Conservation (phyloP, 2,329 filamentous ascomycete species). For the Fusarium anthophilum region DNA sequence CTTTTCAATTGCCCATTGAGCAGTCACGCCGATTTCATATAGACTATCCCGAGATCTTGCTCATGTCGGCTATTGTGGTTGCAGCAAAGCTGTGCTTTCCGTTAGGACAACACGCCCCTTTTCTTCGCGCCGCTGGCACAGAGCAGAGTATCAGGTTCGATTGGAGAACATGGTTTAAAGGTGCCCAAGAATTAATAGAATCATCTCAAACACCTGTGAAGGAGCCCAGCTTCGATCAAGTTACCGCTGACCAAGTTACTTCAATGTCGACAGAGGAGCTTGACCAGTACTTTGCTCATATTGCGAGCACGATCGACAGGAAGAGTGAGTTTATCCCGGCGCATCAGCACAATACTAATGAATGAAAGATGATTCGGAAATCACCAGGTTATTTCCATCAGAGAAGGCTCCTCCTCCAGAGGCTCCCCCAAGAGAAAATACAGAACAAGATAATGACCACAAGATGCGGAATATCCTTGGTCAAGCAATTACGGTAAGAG, state of each 20-base stretch:
- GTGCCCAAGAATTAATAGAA: conserved; percentile 50
- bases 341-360: conserved; percentile 9
- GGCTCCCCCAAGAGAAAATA: conserved; percentile 25
- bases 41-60: conserved; percentile 77
- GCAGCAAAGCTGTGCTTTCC: conserved; percentile 84
- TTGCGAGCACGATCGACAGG: conserved; percentile 47
- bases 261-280: conserved; percentile 68
- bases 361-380: conserved; percentile 40
- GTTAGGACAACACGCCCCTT: conserved; percentile 66
- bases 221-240: conserved; percentile 55
- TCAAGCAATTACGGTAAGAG: conserved; percentile 17
- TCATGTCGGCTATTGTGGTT: conserved; percentile 77
- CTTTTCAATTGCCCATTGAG: conserved; percentile 60
- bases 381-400: conserved; percentile 50
- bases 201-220: conserved; percentile 8
- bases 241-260: conserved; percentile 70
- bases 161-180: conserved; percentile 75
- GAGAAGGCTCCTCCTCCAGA: conserved; percentile 35
- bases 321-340: conserved; percentile 42
- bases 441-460: conserved; percentile 42
- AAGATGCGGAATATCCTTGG: conserved; percentile 35
- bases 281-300: conserved; percentile 69
- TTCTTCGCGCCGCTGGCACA: conserved; percentile 27
- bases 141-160: conserved; percentile 57
- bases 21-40: conserved; percentile 57